Base-by-base conservation (phyloP, 176 grass and related monocot genomes). In the Lolium rigidum region DNA sequence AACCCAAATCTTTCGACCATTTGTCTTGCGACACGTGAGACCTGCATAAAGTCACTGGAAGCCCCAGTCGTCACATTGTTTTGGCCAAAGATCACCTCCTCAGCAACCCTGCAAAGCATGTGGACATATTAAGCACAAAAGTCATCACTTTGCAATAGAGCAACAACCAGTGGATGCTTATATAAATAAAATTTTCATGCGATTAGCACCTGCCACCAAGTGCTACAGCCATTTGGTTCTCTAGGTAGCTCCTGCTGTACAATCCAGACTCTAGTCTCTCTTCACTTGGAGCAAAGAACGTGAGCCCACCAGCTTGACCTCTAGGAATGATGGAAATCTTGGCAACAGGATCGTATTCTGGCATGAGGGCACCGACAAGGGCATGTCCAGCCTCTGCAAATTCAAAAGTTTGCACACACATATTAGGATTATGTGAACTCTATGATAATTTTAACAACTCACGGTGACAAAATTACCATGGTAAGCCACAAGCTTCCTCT, bases 141-240 rank as follows among this genome's bases (percentile, higher is more conserved):
- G 15, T 63, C 70, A 77, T 41, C 54, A 77, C 7, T 57, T 37
- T 50, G 17, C 16, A 50, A 28, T 65, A 16, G 1, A 37, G 4
- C 11, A 84, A 13, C 1, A 84, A 14, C 50, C 7, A 44, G n/a
- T 9, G 50, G 16, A n/a, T 57, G 10, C 74, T n/a, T 11, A 61
- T 31, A 60, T 66, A 51, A 66, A 58, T 15, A 85, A 2, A 11
- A 7, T 5, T 76, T 83, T 54, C 59, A 69, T 0, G 26, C 22
- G 74, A 55, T 74, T 10, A 17, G 0, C 77, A 96, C 97, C 97
- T 99, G 83, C 97, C 97, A 84, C 97, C 97, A 80, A 99, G 97
- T 17, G 97, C 97, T 25, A 99, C 97, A 17, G 97, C 97, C 97
- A 99, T 99, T 90, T 99, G 97, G 88, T 99, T 99, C 90, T 99